Evolutionary conservation across 805 yeast species (phyloP).

Genomic region (Candida odintsovae): DNA sequence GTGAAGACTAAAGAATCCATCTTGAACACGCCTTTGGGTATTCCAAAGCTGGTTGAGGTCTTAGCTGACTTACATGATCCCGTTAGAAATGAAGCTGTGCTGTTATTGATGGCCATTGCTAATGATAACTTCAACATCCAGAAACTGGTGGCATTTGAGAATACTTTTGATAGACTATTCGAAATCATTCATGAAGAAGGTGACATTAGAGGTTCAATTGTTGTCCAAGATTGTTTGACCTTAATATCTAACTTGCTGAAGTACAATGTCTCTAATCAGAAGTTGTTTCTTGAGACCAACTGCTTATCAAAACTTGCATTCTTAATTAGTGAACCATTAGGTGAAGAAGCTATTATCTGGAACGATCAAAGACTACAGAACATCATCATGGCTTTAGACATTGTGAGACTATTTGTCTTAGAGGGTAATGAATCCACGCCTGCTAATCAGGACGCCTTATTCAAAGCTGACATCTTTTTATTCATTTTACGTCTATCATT

Average conservation of each 20-base stretch:
- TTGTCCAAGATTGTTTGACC: conserved; percentile 87
- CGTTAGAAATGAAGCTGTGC: conserved; percentile 79
- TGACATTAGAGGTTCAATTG: conserved; percentile 79
- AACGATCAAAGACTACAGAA: conserved; percentile 70
- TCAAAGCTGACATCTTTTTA: conserved; percentile 57
- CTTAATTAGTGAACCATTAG: conserved; percentile 57
- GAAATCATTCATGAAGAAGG: conserved; percentile 82
- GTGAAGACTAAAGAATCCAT: conserved; percentile 67
- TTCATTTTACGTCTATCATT: conserved; percentile 67
- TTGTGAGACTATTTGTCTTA: conserved; percentile 64
- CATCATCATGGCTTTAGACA: conserved; percentile 60
- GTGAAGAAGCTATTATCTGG: conserved; percentile 52
- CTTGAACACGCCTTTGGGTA: conserved; percentile 68
- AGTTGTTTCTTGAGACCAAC: conserved; percentile 78
- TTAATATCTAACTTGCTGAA: conserved; percentile 65
- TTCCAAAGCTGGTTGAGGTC: conserved; percentile 63
- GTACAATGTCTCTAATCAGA: conserved; percentile 87
- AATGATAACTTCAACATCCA: conserved; percentile 82
- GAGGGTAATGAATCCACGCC: conserved; percentile 65
- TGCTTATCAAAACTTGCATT: conserved; percentile 61
- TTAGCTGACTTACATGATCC: conserved; percentile 72
- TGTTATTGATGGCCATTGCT: conserved; percentile 77
- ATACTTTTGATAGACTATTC: conserved; percentile 78
- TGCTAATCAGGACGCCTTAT: conserved; percentile 55
- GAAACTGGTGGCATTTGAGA: conserved; percentile 90